Evolutionary conservation across 441 rosid genomes (phyloP).

Genomic region (Pelargonium cotyledonis): DNA sequence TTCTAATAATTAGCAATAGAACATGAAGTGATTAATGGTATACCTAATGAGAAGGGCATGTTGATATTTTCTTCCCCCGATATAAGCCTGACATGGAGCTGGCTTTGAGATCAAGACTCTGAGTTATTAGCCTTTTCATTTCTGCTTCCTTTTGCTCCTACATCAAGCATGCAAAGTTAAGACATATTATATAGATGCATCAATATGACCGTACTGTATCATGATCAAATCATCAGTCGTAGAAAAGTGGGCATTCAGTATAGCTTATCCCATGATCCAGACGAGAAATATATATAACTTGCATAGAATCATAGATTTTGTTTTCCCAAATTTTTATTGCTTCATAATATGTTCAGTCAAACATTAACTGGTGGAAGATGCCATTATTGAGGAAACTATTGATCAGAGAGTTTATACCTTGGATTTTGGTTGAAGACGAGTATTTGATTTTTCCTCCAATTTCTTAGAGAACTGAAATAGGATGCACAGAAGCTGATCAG

Average conservation of each 20-base stretch:
- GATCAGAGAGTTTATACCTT: constrained; percentile 34
- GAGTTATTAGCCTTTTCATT: constrained; percentile 32
- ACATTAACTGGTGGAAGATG: not conserved
- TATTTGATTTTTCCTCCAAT: constrained; percentile 36
- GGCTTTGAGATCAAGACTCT: constrained; percentile 43
- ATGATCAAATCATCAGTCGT: not conserved
- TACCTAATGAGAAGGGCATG: constrained; percentile 45
- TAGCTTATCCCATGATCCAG: not conserved
- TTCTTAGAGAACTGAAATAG: constrained; percentile 43
- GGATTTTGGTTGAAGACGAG: constrained; percentile 37
- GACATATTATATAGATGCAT: not conserved
- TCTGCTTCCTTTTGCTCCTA: constrained; percentile 53
- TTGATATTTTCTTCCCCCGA: constrained; percentile 31
- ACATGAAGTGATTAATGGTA: constrained; percentile 3
- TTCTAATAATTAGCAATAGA: not conserved
- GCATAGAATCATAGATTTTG: not conserved
- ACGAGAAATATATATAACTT: not conserved
- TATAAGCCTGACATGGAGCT: constrained; percentile 40
- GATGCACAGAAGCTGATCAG: constrained; percentile 13
- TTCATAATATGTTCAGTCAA: not conserved
- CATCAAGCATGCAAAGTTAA: constrained; percentile 18
- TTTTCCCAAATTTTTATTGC: not conserved
- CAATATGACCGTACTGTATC: too few relatives aligned
- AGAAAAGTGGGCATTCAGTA: not conserved
- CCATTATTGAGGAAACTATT: not conserved